Evolutionary conservation across 139 green algal genomes (phyloP), one percentile per base, ranked within the genome.

Genomic region (Picochlorum sp.): DNA sequence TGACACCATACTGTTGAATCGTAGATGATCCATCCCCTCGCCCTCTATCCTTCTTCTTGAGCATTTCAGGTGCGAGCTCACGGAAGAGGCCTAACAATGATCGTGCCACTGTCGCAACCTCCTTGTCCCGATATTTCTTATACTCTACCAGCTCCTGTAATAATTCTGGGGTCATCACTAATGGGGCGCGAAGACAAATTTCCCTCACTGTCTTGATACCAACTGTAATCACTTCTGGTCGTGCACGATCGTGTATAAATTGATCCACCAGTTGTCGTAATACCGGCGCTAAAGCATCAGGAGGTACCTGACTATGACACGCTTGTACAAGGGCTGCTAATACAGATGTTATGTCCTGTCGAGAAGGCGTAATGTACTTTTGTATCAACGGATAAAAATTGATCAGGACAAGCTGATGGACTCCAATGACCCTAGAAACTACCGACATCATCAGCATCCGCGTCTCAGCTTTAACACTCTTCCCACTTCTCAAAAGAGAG

Each of bases 351-450:
- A 96, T 88, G 38, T 96, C 90, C 2, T 77, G 78, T 58, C 87
- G 77, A 52, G 82, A 75, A 5, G 89, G 87, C 21, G 79, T 75
- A 4, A 95, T 80, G 77, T 92, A 94, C 66, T 90, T 90, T 63
- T 94, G 84, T 18, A 95, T 75, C 87, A 86, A 73, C 28, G 93
- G 86, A 77, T 98, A 98, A 75, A 96, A 96, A 79, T 96, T 95
- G 66, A 96, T 83, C 20, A 98, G 60, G 45, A 94, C 71, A 49
- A 98, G 82, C 71, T 85, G 82, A 81, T 99, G 93, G 60, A 89
- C 75, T 21, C 91, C 91, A 24, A 98, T 80, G 14, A 89, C 66
- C 20, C 93, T 81, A 2, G 74, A 85, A n/a, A 86, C 24, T 28
- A 94, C 66, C 11, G 55, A 52, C 74, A 95, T 82, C 55, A 92